Conservation (phyloP, 139 green algal genomes). For the Raphidocelis subcapitata region DNA sequence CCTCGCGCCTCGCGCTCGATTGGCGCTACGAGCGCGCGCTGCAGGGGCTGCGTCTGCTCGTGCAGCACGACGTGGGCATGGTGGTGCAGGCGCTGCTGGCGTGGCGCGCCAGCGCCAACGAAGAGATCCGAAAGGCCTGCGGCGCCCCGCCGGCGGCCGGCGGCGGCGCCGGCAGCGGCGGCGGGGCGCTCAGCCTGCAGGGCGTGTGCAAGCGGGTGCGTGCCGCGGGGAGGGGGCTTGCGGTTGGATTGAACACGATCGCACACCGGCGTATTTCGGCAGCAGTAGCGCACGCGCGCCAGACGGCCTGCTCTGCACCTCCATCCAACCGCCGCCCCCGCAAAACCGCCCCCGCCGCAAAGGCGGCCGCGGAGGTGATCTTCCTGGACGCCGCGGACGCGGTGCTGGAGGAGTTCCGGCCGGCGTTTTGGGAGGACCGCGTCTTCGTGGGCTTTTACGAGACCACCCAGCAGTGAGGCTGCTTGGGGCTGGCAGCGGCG, state of each 20-base stretch:
- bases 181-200: slow-evolving; percentile 20
- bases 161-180: background rate
- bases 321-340: too few species aligned
- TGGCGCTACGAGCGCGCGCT: slow-evolving; percentile 36
- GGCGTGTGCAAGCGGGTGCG: slow-evolving; percentile 39
- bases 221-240: background rate
- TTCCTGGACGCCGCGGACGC: slow-evolving; percentile 63
- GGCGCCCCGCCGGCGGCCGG: too few species aligned
- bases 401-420: slow-evolving; percentile 44
- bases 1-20: slow-evolving; percentile 10
- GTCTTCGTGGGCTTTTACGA: slow-evolving; percentile 44
- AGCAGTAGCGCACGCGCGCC: too few species aligned
- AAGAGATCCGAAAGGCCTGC: slow-evolving; percentile 30
- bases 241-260: background rate
- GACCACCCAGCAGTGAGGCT: slow-evolving; percentile 33
- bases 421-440: slow-evolving; percentile 23
- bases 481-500: background rate
- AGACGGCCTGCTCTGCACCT: too few species aligned
- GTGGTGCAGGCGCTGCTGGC: slow-evolving; percentile 26
- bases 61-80: slow-evolving; percentile 27
- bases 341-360: too few species aligned
- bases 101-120: slow-evolving; percentile 22
- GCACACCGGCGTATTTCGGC: too few species aligned
- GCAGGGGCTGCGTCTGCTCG: slow-evolving; percentile 25
- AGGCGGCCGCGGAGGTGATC: slow-evolving; percentile 63